A percentile compares a stretch with the other conserved stretches of the same genome.
phyloP scores from a whole-genome alignment of 192 early-diverging fungal genomes.

The Spizellomyces punctatus region DNA sequence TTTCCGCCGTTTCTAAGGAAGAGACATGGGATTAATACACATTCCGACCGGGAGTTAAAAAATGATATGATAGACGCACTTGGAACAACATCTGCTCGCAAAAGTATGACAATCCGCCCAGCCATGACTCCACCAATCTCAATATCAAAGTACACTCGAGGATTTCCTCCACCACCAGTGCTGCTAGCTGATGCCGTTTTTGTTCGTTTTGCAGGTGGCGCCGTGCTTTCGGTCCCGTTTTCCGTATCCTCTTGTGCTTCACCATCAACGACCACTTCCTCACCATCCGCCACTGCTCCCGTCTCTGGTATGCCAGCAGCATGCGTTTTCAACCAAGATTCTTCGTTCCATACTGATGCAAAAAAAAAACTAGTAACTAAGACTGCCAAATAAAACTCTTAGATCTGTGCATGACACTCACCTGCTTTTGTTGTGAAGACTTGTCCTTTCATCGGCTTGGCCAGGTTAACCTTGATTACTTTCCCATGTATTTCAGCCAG shows the following conservation, averaged over 20 bases:
- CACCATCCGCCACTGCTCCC: conserved; percentile 21
- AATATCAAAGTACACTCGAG: conserved; percentile 53
- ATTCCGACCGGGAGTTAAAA: background rate
- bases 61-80: conserved; percentile 26
- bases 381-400: background rate
- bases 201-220: conserved; percentile 11
- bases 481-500: conserved; percentile 84
- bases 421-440: conserved; percentile 28
- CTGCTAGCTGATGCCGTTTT: conserved; percentile 12
- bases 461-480: conserved; percentile 85
- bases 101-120: conserved; percentile 45
- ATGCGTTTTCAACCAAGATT: conserved; percentile 41
- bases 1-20: conserved; percentile 73
- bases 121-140: conserved; percentile 37
- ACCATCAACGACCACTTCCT: no score
- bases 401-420: background rate
- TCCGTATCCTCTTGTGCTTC: background rate
- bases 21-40: background rate
- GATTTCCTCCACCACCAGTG: conserved; percentile 30
- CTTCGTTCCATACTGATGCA: conserved; percentile 47
- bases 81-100: conserved; percentile 40
- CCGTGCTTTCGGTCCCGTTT: conserved; percentile 9
- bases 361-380: no score
- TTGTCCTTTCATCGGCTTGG: conserved; percentile 58
- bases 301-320: conserved; percentile 23